These are phyloP conservation scores for Rasamsonia emersonii DNA, from an alignment of 2,329 filamentous ascomycete genomes.

Conservation along the genomic window DNA sequence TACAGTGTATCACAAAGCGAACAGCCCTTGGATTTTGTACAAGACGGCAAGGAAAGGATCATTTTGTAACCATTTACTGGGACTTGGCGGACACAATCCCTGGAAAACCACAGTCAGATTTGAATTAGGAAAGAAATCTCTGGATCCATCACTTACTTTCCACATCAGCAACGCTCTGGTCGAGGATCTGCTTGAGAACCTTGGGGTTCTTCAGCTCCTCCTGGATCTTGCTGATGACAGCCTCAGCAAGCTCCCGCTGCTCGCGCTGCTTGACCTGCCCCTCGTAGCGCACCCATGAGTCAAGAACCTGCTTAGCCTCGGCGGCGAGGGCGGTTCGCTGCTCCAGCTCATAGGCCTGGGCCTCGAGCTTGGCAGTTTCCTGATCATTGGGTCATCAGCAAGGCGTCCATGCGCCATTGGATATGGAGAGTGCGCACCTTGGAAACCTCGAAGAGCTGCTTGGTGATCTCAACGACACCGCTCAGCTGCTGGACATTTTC, in stretches of 20 bases:
- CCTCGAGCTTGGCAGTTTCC: conserved; percentile 96
- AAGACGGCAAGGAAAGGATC: conserved; percentile 26
- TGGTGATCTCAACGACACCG: conserved; percentile 91
- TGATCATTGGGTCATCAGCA: conserved; percentile 27
- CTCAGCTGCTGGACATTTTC: conserved; percentile 90
- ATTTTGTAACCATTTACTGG: conserved; percentile 26
- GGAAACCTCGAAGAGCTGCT: conserved; percentile 92
- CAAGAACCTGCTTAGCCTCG: conserved; percentile 91
- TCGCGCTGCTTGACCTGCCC: conserved; percentile 97
- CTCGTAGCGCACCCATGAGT: conserved; percentile 99
- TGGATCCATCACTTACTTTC: conserved; percentile 60
- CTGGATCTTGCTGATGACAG: conserved; percentile 91
- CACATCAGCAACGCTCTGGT: conserved; percentile 91
- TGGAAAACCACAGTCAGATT: conserved; percentile 14
- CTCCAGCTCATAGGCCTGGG: conserved; percentile 93
- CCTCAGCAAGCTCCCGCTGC: conserved; percentile 89
- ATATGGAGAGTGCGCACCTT: conserved; percentile 56
- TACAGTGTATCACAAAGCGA: conserved; percentile 17
- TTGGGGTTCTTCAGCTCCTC: conserved; percentile 99
- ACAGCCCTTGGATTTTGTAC: conserved; percentile 33
- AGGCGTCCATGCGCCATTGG: not conserved
- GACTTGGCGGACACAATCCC: conserved; percentile 33
- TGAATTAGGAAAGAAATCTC: not conserved
- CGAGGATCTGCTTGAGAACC: conserved; percentile 91
- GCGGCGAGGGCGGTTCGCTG: conserved; percentile 85